These are phyloP conservation scores for Amphibolis antarctica DNA, from an alignment of 106 monocot species.

Conservation along the genomic window DNA sequence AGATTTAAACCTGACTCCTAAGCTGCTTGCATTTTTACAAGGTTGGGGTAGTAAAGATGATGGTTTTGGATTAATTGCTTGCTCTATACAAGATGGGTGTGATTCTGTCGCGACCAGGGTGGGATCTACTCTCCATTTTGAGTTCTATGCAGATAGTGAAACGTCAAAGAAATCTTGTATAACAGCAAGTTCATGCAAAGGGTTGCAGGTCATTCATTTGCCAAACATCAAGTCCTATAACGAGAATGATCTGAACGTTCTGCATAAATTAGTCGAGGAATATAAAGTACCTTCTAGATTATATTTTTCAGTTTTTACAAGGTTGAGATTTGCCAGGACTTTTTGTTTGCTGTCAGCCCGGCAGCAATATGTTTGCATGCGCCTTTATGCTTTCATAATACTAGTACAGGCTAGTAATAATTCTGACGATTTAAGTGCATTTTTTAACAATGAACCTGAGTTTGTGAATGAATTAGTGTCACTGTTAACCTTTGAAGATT, in stretches of 20 bases:
- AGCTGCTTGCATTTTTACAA: slow-evolving; percentile 53
- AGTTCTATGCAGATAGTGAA: slow-evolving; percentile 46
- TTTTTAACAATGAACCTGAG: slow-evolving; percentile 74
- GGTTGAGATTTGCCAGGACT: slow-evolving; percentile 64
- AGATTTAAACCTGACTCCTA: slow-evolving; percentile 40
- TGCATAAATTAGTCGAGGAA: slow-evolving; percentile 44
- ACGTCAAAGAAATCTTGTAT: slow-evolving; percentile 10
- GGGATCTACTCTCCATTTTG: slow-evolving; percentile 67
- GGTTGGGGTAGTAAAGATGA: slow-evolving; percentile 70
- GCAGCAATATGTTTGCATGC: slow-evolving; percentile 45
- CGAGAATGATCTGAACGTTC: slow-evolving; percentile 41
- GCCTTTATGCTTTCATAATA: slow-evolving; percentile 55
- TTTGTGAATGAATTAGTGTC: slow-evolving; percentile 63
- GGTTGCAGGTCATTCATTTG: slow-evolving; percentile 53
- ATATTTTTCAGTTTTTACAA: slow-evolving; percentile 52
- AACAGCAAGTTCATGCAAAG: slow-evolving; percentile 12
- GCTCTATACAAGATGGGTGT: slow-evolving; percentile 33
- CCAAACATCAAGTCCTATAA: slow-evolving; percentile 17
- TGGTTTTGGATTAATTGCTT: slow-evolving; percentile 49
- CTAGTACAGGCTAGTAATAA: slow-evolving; percentile 57
- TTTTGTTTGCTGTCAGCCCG: slow-evolving; percentile 49
- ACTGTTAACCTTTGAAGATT: slow-evolving; percentile 52
- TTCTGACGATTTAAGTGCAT: slow-evolving; percentile 39
- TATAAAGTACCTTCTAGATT: slow-evolving; percentile 38
- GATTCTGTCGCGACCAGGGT: slow-evolving; percentile 33